A percentile compares a stretch with the other conserved stretches of the same genome.
phyloP scores from a whole-genome alignment of 257 asterid species.

The Prunella vulgaris region DNA sequence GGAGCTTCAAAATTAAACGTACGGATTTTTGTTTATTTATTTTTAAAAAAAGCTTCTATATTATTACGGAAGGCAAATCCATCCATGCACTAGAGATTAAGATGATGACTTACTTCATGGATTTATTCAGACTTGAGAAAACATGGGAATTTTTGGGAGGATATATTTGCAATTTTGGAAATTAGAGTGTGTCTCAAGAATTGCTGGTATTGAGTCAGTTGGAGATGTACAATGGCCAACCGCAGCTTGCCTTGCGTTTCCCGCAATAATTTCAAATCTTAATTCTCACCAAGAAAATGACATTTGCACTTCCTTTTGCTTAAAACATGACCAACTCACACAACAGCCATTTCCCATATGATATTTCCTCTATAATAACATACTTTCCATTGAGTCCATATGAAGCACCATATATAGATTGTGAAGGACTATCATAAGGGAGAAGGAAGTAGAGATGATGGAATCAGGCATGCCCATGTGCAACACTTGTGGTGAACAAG shows the following conservation, averaged over 20 bases:
- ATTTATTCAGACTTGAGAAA: no score
- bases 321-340: constrained; percentile 32
- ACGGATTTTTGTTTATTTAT: no score
- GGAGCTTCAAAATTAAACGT: background rate
- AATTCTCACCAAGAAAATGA: constrained; percentile 32
- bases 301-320: constrained; percentile 36
- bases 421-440: background rate
- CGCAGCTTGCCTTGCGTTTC: constrained; percentile 66
- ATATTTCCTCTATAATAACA: constrained; percentile 27
- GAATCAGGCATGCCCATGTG: constrained; percentile 72
- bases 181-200: constrained; percentile 7
- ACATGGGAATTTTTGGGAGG: background rate
- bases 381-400: constrained; percentile 15
- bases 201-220: constrained; percentile 42
- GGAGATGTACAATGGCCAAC: constrained; percentile 56
- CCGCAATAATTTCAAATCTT: constrained; percentile 53
- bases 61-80: background rate
- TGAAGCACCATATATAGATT: constrained; percentile 11
- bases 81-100: background rate
- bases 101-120: background rate
- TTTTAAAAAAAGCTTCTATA: background rate
- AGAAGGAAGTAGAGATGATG: constrained; percentile 54
- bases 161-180: background rate
- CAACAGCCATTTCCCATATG: constrained; percentile 29
- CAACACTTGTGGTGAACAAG: constrained; percentile 69